These are phyloP conservation scores for Elaphomyces granulatus DNA, from an alignment of 495 filamentous ascomycete genomes.

Conservation along the genomic window DNA sequence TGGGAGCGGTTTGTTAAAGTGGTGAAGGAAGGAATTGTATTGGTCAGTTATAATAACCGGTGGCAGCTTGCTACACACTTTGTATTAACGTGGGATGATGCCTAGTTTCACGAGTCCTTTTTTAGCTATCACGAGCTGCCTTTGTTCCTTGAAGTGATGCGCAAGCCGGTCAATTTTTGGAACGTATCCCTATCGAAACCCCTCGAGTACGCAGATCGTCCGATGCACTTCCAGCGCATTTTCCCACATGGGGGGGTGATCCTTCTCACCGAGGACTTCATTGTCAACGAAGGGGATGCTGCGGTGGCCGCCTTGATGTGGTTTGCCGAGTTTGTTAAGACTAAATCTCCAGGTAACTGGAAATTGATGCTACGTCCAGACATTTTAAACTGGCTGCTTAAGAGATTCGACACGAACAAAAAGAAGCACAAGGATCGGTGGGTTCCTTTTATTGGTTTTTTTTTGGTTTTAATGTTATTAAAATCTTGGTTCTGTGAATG, in stretches of 20 bases:
- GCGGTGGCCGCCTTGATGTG: constrained; percentile 41
- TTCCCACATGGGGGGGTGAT: constrained; percentile 44
- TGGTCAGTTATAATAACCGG: constrained; percentile 19
- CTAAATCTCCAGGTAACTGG: constrained; percentile 16
- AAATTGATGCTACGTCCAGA: constrained; percentile 30
- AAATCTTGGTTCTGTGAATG: background rate
- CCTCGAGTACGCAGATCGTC: constrained; percentile 12
- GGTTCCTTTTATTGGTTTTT: constrained; percentile 6
- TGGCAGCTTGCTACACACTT: background rate
- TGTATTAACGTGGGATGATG: too few species aligned
- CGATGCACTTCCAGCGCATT: constrained; percentile 29
- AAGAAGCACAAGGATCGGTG: constrained; percentile 13
- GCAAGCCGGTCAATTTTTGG: constrained; percentile 23
- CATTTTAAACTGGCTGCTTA: constrained; percentile 25
- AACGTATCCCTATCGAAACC: constrained; percentile 17
- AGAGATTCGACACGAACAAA: constrained; percentile 5
- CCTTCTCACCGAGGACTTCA: constrained; percentile 49
- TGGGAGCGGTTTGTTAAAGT: constrained; percentile 28
- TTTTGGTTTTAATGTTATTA: background rate
- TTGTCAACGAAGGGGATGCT: constrained; percentile 35
- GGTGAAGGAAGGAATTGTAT: constrained; percentile 20
- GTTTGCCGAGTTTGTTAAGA: constrained; percentile 27
- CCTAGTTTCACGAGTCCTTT: constrained; percentile 31
- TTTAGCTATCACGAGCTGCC: constrained; percentile 17
- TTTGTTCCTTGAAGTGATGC: constrained; percentile 11